These are phyloP conservation scores for Chenopodium album DNA, from an alignment of 148 eudicot species.

Conservation along the genomic window DNA sequence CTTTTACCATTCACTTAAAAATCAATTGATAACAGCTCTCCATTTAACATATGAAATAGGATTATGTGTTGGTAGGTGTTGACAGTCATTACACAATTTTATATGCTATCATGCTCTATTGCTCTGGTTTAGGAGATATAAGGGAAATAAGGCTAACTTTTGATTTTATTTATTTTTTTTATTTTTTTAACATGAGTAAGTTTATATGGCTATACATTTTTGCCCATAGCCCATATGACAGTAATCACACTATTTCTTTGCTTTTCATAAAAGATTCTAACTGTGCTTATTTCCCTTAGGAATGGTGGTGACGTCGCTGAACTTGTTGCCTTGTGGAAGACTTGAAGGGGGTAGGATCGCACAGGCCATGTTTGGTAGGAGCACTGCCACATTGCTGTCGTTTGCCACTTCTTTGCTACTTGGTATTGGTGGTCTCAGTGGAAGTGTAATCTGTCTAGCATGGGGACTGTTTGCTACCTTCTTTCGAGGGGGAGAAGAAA, in stretches of 20 bases:
- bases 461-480: slow-evolving; percentile 93
- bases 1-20: too few relatives aligned
- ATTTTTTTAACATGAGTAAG: not conserved
- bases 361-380: slow-evolving; percentile 89
- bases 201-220: not conserved
- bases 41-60: too few relatives aligned
- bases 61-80: too few relatives aligned
- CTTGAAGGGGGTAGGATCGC: slow-evolving; percentile 95
- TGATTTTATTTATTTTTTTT: not conserved
- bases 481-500: slow-evolving; percentile 89
- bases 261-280: not conserved
- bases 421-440: slow-evolving; percentile 85
- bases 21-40: too few relatives aligned
- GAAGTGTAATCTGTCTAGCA: slow-evolving; percentile 81
- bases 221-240: not conserved
- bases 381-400: slow-evolving; percentile 64
- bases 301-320: slow-evolving; percentile 91
- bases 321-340: slow-evolving; percentile 83
- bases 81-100: too few relatives aligned
- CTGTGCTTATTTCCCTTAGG: slow-evolving; percentile 37
- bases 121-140: too few relatives aligned
- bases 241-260: not conserved
- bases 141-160: not conserved
- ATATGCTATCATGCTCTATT: too few relatives aligned
- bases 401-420: slow-evolving; percentile 66